phyloP scores from a whole-genome alignment of 1,284 basidiomycete species.

The Crepidotus sp. region DNA sequence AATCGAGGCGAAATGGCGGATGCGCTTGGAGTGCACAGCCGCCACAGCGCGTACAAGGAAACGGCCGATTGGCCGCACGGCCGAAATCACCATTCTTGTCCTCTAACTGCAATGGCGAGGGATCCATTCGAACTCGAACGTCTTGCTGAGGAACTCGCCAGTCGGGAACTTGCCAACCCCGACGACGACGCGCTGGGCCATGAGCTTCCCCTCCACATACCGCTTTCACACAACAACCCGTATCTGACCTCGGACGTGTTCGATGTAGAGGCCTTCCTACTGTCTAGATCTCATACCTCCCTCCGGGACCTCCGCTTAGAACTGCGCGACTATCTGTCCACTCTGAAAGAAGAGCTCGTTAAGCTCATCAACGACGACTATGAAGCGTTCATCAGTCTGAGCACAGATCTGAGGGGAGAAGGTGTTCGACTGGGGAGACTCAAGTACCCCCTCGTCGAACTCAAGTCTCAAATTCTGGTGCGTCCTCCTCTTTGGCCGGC shows the following conservation, averaged over 20 bases:
- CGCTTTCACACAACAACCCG: conserved; percentile 73
- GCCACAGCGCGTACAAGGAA: no score
- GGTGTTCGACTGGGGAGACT: conserved; percentile 63
- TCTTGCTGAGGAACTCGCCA: conserved; percentile 63
- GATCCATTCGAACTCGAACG: conserved; percentile 62
- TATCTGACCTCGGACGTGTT: conserved; percentile 64
- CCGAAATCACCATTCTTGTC: no score
- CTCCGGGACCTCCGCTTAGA: conserved; percentile 83
- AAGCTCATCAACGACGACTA: conserved; percentile 97
- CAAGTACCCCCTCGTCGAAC: conserved; percentile 50
- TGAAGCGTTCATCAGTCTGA: conserved; percentile 93
- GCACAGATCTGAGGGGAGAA: conserved; percentile 82
- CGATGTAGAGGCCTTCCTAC: conserved; percentile 80
- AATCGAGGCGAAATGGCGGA: no score
- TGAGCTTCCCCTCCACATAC: conserved; percentile 66
- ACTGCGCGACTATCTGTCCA: conserved; percentile 75
- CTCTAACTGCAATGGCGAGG: neutral
- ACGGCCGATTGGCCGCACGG: no score
- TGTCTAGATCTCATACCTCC: conserved; percentile 80
- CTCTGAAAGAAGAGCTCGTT: conserved; percentile 86
- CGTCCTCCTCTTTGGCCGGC: conserved; percentile 23
- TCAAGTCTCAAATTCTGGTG: conserved; percentile 68
- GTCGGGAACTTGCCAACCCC: conserved; percentile 36
- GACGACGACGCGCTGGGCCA: conserved; percentile 24
- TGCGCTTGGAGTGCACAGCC: no score